These are phyloP conservation scores for Pythium dissimile DNA, from an alignment of 352 stramenopile species.

Conservation along the genomic window DNA sequence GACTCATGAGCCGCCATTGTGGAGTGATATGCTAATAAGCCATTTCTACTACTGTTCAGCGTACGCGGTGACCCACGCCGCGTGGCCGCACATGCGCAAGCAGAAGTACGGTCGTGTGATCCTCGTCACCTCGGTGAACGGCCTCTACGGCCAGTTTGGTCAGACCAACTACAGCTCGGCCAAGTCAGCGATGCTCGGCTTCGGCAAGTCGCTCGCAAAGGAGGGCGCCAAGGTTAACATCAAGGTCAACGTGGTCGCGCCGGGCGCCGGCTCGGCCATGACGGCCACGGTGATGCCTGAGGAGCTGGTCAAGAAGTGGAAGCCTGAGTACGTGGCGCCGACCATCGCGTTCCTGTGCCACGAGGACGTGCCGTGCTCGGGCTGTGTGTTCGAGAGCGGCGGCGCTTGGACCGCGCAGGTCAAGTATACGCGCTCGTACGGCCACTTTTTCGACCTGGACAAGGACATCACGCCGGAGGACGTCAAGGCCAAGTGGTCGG, in stretches of 20 bases:
- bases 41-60: slow-evolving; percentile 4
- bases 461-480: slow-evolving; percentile 73
- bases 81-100: slow-evolving; percentile 86
- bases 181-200: slow-evolving; percentile 92
- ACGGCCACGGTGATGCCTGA: slow-evolving; percentile 81
- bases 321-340: slow-evolving; percentile 87
- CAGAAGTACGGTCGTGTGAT: slow-evolving; percentile 89
- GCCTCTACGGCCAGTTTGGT: slow-evolving; percentile 89
- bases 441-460: slow-evolving; percentile 66
- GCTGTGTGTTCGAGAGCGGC: slow-evolving; percentile 83
- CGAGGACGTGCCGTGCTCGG: slow-evolving; percentile 68
- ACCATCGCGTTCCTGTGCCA: slow-evolving; percentile 85
- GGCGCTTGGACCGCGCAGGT: slow-evolving; percentile 81
- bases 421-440: slow-evolving; percentile 72
- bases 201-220: slow-evolving; percentile 90
- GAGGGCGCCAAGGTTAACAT: slow-evolving; percentile 82
- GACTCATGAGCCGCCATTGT: not conserved
- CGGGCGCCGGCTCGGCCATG: slow-evolving; percentile 85
- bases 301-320: slow-evolving; percentile 80
- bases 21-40: too few relatives aligned
- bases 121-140: slow-evolving; percentile 83
- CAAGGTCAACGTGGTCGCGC: slow-evolving; percentile 87
- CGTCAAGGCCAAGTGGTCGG: slow-evolving; percentile 68
- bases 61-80: slow-evolving; percentile 80
- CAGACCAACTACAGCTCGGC: slow-evolving; percentile 89